These are phyloP conservation scores for Monoraphidium neglectum DNA, from an alignment of 139 green algal species.

Conservation along the genomic window DNA sequence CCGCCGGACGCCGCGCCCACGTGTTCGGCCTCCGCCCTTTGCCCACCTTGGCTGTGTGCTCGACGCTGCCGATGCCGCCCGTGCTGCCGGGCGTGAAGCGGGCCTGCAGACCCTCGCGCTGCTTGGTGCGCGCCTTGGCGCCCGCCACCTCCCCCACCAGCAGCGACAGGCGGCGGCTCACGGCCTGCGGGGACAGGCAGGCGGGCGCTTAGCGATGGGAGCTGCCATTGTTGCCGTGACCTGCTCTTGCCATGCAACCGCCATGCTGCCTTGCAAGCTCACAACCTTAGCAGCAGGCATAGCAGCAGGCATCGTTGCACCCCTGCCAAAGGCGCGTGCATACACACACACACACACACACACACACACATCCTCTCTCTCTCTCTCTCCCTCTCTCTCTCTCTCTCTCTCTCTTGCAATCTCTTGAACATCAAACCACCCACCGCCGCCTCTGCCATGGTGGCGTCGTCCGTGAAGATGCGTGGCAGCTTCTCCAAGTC, in stretches of 20 bases:
- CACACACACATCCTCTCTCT: background rate
- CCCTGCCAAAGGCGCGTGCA: background rate
- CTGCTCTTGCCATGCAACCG: no score
- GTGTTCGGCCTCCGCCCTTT: no score
- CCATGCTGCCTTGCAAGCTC: no score
- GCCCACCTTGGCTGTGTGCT: conserved; percentile 34
- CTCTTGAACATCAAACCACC: background rate
- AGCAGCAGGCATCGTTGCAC: background rate
- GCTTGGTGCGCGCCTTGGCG: conserved; percentile 44
- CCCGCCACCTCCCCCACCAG: conserved; percentile 46
- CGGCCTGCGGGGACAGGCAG: conserved; percentile 6
- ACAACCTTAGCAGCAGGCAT: no score
- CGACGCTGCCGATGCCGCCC: conserved; percentile 37
- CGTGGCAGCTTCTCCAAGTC: conserved; percentile 48
- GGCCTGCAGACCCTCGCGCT: background rate
- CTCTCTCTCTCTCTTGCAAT: background rate
- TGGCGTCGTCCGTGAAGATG: conserved; percentile 57
- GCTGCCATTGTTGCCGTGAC: no score
- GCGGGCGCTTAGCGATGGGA: no score
- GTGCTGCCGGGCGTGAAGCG: background rate
- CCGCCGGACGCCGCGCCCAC: no score
- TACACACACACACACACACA: no score
- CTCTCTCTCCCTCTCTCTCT: background rate
- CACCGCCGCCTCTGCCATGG: conserved; percentile 58
- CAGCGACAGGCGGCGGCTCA: conserved; percentile 34